Evolutionary conservation across 441 rosid genomes (phyloP), one percentile per base, ranked within the genome.

Genomic region (Pelargonium fulgidum): DNA sequence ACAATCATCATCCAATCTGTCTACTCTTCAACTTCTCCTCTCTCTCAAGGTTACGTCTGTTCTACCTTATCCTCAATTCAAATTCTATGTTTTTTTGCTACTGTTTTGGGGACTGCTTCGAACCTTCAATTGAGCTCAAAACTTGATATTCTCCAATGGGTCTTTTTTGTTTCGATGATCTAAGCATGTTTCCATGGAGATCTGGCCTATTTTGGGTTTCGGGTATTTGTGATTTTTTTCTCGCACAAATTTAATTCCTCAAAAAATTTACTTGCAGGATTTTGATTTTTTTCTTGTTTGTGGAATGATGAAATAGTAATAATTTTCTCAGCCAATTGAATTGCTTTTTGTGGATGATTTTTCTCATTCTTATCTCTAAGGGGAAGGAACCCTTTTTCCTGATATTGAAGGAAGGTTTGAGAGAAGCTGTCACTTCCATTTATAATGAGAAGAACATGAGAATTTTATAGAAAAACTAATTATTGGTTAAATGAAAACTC

Each of bases 21-120:
- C 19, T 63, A 58, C 52, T 56, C 63, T 39, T 74, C 64, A 13
- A 12, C 72, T 19, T 44, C 36, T 24, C 12, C 48, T 19, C 11
- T 68, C 71, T 62, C 20, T 33, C 62, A n/a, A 67, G 78, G 77
- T 76, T 69, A 76, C 68, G 69, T 33, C 11, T 64, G 22, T n/a
- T 42, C 50, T 68, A 70, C 26, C 64, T 54, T 41, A 67, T 24
- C 16, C 19, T 56, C 7, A 14, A 36, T 62, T 39, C 42, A 6
- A 39, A 39, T 39, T 39, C 42, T 12, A 22, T 62, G 7, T 48
- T 70, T 9, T 52, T 68, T 50, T 19, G 3, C 56, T 67, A 11
- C 47, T 39, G 10, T 39, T 6, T 39, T 39, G 42, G 42, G 42
- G 8, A 39, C 1, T 39, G 42, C 9, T 39, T 39, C 42, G 42